These are phyloP conservation scores for Aspergillus steynii DNA, from an alignment of 495 filamentous ascomycete genomes.

Conservation along the genomic window DNA sequence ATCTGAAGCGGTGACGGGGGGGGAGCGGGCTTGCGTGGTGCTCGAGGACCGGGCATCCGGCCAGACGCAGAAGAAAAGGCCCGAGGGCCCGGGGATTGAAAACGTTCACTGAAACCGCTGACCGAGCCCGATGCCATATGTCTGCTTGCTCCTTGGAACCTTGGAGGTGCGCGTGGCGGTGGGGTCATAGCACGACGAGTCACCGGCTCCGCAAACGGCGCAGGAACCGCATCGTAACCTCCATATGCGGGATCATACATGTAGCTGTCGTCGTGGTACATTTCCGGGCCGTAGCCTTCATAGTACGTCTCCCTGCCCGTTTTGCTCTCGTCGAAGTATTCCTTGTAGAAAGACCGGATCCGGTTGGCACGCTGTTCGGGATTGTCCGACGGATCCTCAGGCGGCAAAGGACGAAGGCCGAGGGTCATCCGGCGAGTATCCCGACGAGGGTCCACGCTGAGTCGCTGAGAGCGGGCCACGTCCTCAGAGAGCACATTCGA, in stretches of 20 bases:
- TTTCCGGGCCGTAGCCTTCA: slow-evolving; percentile 68
- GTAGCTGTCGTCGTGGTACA: slow-evolving; percentile 53
- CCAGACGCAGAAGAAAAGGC: slow-evolving; percentile 70
- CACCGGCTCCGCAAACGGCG: slow-evolving; percentile 77
- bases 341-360: slow-evolving; percentile 98
- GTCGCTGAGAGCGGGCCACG: slow-evolving; percentile 18
- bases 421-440: slow-evolving; percentile 79
- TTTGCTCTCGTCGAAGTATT: slow-evolving; percentile 93
- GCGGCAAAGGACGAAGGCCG: slow-evolving; percentile 88
- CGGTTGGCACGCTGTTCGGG: slow-evolving; percentile 93
- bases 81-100: slow-evolving; percentile 53
- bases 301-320: slow-evolving; percentile 59
- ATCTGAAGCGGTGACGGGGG: slow-evolving; percentile 72
- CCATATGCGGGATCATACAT: slow-evolving; percentile 75
- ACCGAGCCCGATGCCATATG: slow-evolving; percentile 51
- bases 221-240: slow-evolving; percentile 60
- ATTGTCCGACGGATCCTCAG: slow-evolving; percentile 80
- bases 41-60: slow-evolving; percentile 47
- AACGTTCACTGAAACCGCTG: slow-evolving; percentile 40
- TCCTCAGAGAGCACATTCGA: slow-evolving; percentile 28
- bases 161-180: slow-evolving; percentile 75
- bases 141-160: slow-evolving; percentile 58
- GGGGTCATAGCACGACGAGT: slow-evolving; percentile 95
- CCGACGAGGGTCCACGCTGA: slow-evolving; percentile 41
- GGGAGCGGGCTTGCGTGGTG: slow-evolving; percentile 62